Conservation (phyloP, 306 rosid species). For the Luffa acutangula region DNA sequence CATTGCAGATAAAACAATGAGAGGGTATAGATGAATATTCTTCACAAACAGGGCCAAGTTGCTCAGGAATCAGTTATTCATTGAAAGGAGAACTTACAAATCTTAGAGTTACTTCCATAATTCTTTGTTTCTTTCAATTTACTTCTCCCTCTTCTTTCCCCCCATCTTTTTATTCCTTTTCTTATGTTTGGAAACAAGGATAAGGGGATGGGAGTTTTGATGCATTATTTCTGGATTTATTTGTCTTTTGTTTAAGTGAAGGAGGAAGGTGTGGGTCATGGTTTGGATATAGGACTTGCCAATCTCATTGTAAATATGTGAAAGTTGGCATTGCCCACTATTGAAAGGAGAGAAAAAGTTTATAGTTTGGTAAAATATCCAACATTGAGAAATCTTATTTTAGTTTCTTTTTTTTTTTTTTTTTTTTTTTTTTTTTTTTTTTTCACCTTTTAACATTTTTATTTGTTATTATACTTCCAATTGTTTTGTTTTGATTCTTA, state of each 20-base stretch:
- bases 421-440: too few relatives aligned
- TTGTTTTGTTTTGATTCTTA: too few relatives aligned
- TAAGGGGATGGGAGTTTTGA: not conserved
- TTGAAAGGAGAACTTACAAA: not conserved
- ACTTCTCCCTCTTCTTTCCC: not conserved
- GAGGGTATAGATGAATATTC: not conserved
- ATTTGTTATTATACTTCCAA: too few relatives aligned
- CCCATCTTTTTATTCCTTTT: not conserved
- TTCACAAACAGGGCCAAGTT: not conserved
- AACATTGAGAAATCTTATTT: not conserved
- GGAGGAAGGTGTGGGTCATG: not conserved
- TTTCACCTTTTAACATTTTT: too few relatives aligned
- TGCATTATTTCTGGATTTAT: not conserved
- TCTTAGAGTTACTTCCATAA: not conserved
- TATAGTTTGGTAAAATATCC: not conserved
- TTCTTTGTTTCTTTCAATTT: constrained; percentile 1
- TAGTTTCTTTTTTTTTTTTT: too few relatives aligned
- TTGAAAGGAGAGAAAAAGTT: not conserved
- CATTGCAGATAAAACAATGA: constrained; percentile 36
- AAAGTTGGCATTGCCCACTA: not conserved
- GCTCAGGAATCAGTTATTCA: not conserved
- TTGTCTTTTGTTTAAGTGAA: constrained; percentile 4
- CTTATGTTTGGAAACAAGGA: not conserved
- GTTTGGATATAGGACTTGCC: not conserved
- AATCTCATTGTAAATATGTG: constrained; percentile 5